phyloP scores from a whole-genome alignment of 1,284 basidiomycete species.

The Pyrrhoderma lamaoense region DNA sequence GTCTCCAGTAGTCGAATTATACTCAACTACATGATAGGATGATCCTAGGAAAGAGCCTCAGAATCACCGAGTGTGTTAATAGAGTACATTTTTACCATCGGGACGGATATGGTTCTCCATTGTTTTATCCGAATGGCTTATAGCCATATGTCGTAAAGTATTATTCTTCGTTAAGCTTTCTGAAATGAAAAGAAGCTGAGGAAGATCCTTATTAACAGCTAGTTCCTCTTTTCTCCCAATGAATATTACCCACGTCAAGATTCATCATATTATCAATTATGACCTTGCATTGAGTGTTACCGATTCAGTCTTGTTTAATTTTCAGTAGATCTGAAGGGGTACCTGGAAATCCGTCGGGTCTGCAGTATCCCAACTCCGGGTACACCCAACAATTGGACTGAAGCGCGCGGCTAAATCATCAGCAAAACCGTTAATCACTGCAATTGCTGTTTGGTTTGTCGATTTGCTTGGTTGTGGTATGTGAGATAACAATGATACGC shows the following conservation, averaged over 20 bases:
- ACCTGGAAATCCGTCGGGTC: slow-evolving; percentile 52
- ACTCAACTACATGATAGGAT: slow-evolving; percentile 64
- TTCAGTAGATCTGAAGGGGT: not conserved
- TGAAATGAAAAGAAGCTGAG: slow-evolving; percentile 45
- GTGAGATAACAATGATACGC: not conserved
- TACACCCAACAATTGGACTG: slow-evolving; percentile 38
- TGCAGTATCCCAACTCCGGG: slow-evolving; percentile 47
- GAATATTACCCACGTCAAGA: slow-evolving; percentile 36
- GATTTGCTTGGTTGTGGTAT: slow-evolving; percentile 27
- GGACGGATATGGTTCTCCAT: slow-evolving; percentile 56
- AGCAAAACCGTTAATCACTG: slow-evolving; percentile 34
- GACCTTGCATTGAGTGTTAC: slow-evolving; percentile 34
- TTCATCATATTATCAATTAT: slow-evolving; percentile 79
- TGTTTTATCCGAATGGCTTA: slow-evolving; percentile 57
- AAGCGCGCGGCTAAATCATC: slow-evolving; percentile 34
- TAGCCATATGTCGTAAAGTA: slow-evolving; percentile 52
- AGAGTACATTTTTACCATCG: slow-evolving; percentile 49
- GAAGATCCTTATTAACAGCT: not conserved
- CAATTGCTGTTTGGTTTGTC: slow-evolving; percentile 31
- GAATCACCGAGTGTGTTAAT: not conserved
- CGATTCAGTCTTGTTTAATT: too few relatives aligned
- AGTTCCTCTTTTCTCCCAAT: not conserved
- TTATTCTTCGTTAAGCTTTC: slow-evolving; percentile 49
- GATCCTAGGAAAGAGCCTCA: slow-evolving; percentile 32
- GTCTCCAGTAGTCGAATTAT: slow-evolving; percentile 52